Evolutionary conservation across 2,329 filamentous ascomycete genomes (phyloP).

Genomic region (Ceratocystis ficicola): DNA sequence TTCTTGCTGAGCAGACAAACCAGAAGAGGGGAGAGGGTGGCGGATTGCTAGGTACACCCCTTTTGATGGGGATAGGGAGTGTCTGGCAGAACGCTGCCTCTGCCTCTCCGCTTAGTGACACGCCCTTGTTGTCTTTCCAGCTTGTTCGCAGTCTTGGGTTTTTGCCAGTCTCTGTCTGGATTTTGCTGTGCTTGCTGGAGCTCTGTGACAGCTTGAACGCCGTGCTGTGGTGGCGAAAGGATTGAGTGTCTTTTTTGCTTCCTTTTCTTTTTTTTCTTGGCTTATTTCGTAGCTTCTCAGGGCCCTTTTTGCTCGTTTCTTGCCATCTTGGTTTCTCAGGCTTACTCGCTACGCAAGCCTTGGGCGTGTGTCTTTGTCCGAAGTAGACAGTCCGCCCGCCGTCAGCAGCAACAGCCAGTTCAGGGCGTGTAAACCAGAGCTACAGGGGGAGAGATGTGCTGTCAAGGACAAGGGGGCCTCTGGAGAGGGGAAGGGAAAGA

Average conservation of each 20-base stretch:
- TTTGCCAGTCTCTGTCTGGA: neutral
- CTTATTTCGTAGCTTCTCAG: neutral
- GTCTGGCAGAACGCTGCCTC: too few relatives aligned
- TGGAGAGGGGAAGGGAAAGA: neutral
- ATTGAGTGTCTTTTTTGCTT: neutral
- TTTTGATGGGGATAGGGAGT: too few relatives aligned
- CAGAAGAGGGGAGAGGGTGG: neutral
- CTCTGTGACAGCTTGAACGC: slow-evolving; percentile 2
- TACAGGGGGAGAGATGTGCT: slow-evolving; percentile 1
- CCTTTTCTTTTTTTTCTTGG: neutral
- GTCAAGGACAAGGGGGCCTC: neutral
- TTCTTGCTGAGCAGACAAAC: neutral
- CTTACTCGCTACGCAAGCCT: neutral
- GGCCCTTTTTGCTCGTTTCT: neutral
- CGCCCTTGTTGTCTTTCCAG: neutral
- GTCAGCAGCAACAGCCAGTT: neutral
- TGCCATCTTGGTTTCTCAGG: neutral
- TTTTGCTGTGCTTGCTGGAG: neutral
- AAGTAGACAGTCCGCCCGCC: neutral
- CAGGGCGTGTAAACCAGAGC: slow-evolving; percentile 1
- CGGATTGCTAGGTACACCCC: neutral
- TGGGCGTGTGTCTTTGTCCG: neutral
- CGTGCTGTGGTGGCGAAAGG: neutral
- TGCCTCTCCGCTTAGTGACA: neutral
- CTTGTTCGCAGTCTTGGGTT: neutral